A percentile compares a stretch with the other conserved stretches of the same genome.
These are phyloP conservation scores for Tolypocladium cylindrosporum DNA, from an alignment of 2,329 filamentous ascomycete genomes.

Conservation along the genomic window DNA sequence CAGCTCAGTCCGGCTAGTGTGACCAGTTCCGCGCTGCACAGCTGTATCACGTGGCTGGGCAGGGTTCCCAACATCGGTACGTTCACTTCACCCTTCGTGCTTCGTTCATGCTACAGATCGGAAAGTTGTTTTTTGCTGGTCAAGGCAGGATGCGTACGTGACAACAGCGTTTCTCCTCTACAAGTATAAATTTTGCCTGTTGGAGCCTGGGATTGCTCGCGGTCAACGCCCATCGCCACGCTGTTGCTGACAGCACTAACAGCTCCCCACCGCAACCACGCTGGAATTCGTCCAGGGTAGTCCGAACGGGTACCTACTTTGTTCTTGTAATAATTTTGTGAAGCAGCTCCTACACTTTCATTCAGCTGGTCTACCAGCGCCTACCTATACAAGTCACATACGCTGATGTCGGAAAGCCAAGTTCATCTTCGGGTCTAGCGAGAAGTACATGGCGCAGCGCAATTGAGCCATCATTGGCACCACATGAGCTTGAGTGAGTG, in stretches of 20 bases:
- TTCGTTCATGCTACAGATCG: not conserved
- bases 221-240: not conserved
- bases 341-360: not conserved
- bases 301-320: not conserved
- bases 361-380: not conserved
- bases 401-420: not conserved
- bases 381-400: not conserved
- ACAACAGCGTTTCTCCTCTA: not conserved
- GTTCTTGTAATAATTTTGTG: not conserved
- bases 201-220: not conserved
- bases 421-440: not conserved
- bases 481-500: not conserved
- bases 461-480: not conserved
- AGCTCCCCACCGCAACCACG: not conserved
- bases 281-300: not conserved
- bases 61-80: not conserved
- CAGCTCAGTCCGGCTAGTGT: not conserved
- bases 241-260: not conserved
- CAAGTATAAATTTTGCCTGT: not conserved
- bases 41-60: not conserved
- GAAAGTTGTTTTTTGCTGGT: not conserved
- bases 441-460: not conserved
- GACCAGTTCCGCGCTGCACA: too few relatives aligned
- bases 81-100: not conserved
- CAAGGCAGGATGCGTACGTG: not conserved